Conservation (phyloP, 1,284 basidiomycete genomes). For the Bjerkandera adusta region DNA sequence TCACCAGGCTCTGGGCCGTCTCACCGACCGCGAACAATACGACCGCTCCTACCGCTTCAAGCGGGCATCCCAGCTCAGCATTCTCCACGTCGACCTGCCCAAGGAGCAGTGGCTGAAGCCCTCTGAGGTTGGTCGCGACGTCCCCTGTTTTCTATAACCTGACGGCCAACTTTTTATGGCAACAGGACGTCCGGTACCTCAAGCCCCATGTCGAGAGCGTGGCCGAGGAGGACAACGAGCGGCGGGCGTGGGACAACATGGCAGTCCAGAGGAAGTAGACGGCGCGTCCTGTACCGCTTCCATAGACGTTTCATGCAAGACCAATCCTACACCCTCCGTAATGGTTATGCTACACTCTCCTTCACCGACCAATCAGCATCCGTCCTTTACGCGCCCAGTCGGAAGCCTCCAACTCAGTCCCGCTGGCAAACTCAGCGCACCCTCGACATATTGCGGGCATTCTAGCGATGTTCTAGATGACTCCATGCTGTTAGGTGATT, state of each 20-base stretch:
- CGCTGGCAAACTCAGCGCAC: no score
- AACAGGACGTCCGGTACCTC: slow-evolving; percentile 92
- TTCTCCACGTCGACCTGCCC: slow-evolving; percentile 81
- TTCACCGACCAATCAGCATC: no score
- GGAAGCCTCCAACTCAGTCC: no score
- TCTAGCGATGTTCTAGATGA: no score
- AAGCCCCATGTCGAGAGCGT: slow-evolving; percentile 79
- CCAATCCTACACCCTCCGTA: no score
- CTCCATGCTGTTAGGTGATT: no score
- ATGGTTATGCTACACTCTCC: no score
- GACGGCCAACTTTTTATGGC: not conserved
- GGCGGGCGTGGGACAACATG: slow-evolving; percentile 82
- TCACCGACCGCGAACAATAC: slow-evolving; percentile 80
- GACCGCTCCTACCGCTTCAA: slow-evolving; percentile 93
- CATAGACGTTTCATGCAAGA: slow-evolving; percentile 3
- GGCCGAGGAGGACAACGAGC: slow-evolving; percentile 77
- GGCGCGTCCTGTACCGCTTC: not conserved
- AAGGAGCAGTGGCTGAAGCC: slow-evolving; percentile 84
- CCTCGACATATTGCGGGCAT: no score
- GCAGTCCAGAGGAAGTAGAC: slow-evolving; percentile 52
- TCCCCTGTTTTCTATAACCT: not conserved
- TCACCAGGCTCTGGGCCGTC: slow-evolving; percentile 78
- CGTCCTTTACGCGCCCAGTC: no score
- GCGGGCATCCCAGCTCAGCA: slow-evolving; percentile 77
- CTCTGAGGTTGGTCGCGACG: slow-evolving; percentile 71